These are phyloP conservation scores for Pulveroboletus sp. DNA, from an alignment of 768 basidiomycete genomes.

Conservation along the genomic window DNA sequence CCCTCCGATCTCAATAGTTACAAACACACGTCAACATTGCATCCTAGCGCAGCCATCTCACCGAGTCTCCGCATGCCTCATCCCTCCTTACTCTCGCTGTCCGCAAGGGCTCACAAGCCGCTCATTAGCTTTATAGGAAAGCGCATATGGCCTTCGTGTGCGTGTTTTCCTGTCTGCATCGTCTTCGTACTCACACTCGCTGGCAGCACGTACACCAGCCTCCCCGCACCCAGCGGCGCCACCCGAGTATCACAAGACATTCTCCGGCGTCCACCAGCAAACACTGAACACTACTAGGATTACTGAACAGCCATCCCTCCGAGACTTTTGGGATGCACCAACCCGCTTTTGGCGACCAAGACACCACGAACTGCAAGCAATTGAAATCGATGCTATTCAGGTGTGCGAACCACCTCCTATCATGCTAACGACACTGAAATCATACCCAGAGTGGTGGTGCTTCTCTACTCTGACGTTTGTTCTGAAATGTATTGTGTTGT, in stretches of 20 bases:
- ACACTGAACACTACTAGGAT: conserved; percentile 12
- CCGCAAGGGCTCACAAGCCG: conserved; percentile 48
- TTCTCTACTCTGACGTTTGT: conserved; percentile 36
- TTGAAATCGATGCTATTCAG: conserved; percentile 63
- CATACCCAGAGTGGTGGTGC: conserved; percentile 58
- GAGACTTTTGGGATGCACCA: conserved; percentile 68
- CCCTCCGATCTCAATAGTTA: conserved; percentile 17
- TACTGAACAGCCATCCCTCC: conserved; percentile 24
- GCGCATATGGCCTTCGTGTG: conserved; percentile 47
- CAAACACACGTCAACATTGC: conserved; percentile 16
- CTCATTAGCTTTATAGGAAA: conserved; percentile 63
- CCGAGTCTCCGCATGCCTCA: conserved; percentile 22
- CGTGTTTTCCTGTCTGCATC: conserved; percentile 5
- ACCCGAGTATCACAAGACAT: conserved; percentile 49
- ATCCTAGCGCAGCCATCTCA: not conserved
- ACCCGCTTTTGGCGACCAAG: conserved; percentile 50
- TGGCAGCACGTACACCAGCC: conserved; percentile 34
- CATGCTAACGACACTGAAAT: not conserved
- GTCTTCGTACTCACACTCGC: conserved; percentile 11
- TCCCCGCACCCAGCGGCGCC: conserved; percentile 67
- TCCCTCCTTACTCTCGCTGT: conserved; percentile 32
- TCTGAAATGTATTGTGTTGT: not conserved
- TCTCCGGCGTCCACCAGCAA: conserved; percentile 41
- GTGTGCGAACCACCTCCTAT: conserved; percentile 34
- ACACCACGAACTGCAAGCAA: conserved; percentile 44